Evolutionary conservation across 176 grass and related monocot genomes (phyloP).

Genomic region (Hordeum marinum): DNA sequence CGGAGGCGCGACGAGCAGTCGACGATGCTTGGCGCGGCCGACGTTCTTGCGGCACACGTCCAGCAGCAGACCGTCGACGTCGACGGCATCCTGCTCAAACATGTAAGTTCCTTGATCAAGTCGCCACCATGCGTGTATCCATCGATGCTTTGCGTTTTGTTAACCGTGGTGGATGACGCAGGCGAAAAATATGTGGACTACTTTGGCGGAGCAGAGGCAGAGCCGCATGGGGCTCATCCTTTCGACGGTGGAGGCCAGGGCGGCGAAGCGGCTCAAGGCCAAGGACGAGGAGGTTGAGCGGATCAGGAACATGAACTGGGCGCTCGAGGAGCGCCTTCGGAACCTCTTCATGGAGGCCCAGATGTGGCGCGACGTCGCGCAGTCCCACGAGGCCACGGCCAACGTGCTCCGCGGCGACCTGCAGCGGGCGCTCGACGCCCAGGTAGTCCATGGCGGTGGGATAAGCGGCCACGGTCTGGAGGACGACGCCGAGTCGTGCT

Average conservation of each 20-base stretch:
- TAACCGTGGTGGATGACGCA: too few relatives aligned
- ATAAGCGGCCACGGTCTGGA: too few relatives aligned
- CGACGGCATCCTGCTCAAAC: conserved; percentile 50
- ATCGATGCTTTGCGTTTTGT: too few relatives aligned
- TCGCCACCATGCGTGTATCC: neutral
- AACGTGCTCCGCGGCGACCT: conserved; percentile 48
- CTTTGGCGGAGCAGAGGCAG: too few relatives aligned
- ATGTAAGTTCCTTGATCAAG: conserved; percentile 33
- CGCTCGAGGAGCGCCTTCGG: conserved; percentile 38
- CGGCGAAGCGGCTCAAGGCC: conserved; percentile 32
- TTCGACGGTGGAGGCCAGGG: neutral
- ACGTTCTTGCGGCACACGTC: conserved; percentile 10
- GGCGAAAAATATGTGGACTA: too few relatives aligned
- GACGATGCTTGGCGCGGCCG: neutral
- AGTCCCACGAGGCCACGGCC: conserved; percentile 49
- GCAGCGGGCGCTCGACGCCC: conserved; percentile 24
- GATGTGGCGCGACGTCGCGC: conserved; percentile 53
- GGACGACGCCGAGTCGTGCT: conserved; percentile 53
- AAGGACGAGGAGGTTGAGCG: conserved; percentile 41
- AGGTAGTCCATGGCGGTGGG: neutral
- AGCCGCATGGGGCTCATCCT: too few relatives aligned
- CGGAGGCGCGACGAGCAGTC: conserved; percentile 16
- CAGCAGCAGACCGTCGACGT: conserved; percentile 53
- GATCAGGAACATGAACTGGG: conserved; percentile 38
- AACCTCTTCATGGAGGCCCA: conserved; percentile 42